Conservation (phyloP, 2,329 filamentous ascomycete genomes). For the Aspergillus neotritici region DNA sequence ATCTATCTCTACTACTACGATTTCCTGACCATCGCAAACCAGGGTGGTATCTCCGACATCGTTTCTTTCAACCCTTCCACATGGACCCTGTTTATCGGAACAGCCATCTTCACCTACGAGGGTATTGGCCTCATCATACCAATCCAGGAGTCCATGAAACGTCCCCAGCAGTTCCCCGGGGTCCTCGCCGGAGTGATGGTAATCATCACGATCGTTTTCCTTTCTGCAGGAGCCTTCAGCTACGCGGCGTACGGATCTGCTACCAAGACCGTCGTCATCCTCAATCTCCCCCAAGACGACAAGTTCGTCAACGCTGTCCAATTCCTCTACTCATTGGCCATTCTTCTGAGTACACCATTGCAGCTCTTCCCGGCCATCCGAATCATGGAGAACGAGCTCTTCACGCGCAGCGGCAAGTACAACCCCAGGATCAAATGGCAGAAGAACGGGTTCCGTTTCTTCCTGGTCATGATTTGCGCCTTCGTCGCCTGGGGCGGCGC, state of each 20-base stretch:
- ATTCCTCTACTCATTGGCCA: constrained; percentile 96
- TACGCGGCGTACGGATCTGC: constrained; percentile 94
- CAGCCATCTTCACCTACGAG: constrained; percentile 98
- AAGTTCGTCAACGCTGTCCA: constrained; percentile 94
- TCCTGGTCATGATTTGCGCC: constrained; percentile 81
- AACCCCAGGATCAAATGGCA: constrained; percentile 99
- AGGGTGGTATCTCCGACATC: constrained; percentile 75
- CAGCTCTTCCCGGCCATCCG: constrained; percentile 98
- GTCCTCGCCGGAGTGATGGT: constrained; percentile 91
- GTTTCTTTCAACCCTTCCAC: constrained; percentile 81
- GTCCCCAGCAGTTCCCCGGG: constrained; percentile 81
- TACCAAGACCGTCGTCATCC: constrained; percentile 91
- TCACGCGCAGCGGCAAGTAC: constrained; percentile 92
- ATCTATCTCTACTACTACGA: constrained; percentile 97
- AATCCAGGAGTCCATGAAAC: constrained; percentile 94
- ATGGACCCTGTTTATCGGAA: constrained; percentile 98
- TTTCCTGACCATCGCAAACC: constrained; percentile 70
- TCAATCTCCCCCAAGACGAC: constrained; percentile 93
- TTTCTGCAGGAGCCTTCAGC: constrained; percentile 83
- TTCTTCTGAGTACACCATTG: constrained; percentile 86
- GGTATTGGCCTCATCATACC: constrained; percentile 96
- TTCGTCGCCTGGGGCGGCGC: constrained; percentile 87
- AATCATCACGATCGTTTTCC: constrained; percentile 86
- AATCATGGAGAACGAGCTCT: constrained; percentile 90
- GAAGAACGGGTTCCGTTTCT: constrained; percentile 95